Evolutionary conservation across 352 stramenopile species (phyloP), one percentile per base, ranked within the genome.

Genomic region (Globisporangium okanoganense): DNA sequence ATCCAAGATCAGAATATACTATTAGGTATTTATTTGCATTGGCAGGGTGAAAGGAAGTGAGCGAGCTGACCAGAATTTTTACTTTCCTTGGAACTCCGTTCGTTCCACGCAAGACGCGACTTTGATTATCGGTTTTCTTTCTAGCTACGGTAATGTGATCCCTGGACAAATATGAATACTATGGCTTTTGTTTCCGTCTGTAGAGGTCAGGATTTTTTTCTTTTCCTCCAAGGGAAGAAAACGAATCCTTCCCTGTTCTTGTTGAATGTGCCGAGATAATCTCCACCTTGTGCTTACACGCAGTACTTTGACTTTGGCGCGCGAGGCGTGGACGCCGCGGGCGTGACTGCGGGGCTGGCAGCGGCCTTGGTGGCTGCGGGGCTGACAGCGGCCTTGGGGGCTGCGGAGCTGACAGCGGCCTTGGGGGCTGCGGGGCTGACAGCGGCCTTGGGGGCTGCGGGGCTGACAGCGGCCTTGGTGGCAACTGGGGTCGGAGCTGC

Each of bases 291-390:
- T 27, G 33, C 36, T 67, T 70, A 72, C 38, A 69, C 66, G 48
- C 67, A 73, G 44, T 65, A 48, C 53, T 59, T 70, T 43, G 57
- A 33, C 31, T 67, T 68, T 51, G 66, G 66, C 60, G 66, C 63
- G 8, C 33, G 25, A 7, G 55, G 55, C 51, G 51, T 56, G 41
- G 43, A 36, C 44, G 61, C 33, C 43, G 44, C 56, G 18, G 56
- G 52, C 16, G 52, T 58, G 5, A 24, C 52, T 12, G 52, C 52
- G 3, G 52, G 52, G 2, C 27, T 55, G 25, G 48, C 35, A 22
- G n/a, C 38, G 35, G 22, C 20, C 48, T 55, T 55, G 27, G 20
- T 33, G 5, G 48, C 48, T 25, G 48, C 48, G n/a, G n/a, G n/a
- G n/a, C n/a, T n/a, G n/a, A n/a, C n/a, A n/a, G n/a, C n/a, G n/a